Evolutionary conservation across 305 asterid species (phyloP).

Genomic region (Vinca major): DNA sequence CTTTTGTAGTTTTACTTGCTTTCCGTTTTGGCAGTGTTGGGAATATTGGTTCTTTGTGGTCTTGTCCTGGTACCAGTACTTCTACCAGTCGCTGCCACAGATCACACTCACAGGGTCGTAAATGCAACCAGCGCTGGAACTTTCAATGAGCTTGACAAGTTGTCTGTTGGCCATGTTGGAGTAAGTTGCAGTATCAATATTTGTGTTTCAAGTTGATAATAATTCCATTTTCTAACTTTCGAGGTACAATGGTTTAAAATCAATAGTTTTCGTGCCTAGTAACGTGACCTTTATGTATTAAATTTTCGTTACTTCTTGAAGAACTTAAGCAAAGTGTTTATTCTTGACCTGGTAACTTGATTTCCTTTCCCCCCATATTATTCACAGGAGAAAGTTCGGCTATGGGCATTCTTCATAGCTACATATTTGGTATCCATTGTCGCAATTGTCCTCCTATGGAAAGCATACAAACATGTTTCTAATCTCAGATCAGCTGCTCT

Average conservation of each 20-base stretch:
- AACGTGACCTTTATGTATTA: not conserved
- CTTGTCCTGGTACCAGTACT: constrained; percentile 65
- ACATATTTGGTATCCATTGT: constrained; percentile 66
- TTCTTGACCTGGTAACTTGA: not conserved
- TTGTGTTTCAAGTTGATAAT: not conserved
- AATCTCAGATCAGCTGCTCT: constrained; percentile 60
- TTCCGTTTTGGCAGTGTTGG: constrained; percentile 46
- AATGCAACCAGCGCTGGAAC: constrained; percentile 50
- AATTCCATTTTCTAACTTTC: not conserved
- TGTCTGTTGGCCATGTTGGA: constrained; percentile 59
- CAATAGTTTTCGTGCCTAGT: not conserved
- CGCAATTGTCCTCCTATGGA: constrained; percentile 60
- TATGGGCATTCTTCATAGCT: constrained; percentile 64
- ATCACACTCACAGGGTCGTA: constrained; percentile 16
- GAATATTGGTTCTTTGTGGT: constrained; percentile 57
- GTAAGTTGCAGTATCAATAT: constrained; percentile 26
- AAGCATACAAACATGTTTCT: constrained; percentile 65
- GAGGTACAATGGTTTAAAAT: not conserved
- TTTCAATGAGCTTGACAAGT: constrained; percentile 65
- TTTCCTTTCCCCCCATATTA: not conserved
- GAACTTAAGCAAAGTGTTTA: not conserved
- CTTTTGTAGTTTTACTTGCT: not conserved
- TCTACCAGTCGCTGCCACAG: constrained; percentile 65
- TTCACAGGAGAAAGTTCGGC: constrained; percentile 44
- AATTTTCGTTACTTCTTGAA: not conserved